Evolutionary conservation across 108 stramenopile genomes (phyloP), one percentile per base, ranked within the genome.

Genomic region (Fragilaria radians): DNA sequence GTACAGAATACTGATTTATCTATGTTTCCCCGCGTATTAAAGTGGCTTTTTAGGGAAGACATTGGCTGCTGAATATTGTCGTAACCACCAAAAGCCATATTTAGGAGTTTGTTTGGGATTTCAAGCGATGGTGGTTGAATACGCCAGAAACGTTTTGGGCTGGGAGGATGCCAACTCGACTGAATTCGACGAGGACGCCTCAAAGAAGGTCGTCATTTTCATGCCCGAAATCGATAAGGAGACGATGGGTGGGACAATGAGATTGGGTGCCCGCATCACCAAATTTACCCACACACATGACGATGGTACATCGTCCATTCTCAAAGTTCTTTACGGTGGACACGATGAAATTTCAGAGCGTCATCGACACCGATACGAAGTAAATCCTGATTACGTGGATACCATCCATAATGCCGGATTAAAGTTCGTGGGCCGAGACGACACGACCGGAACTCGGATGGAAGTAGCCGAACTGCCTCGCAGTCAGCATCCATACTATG

Each of bases 161-260:
- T 71, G 82, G 77, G 65, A 76, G 28, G 82, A 78, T 48, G 97
- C 97, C 62, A 86, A 97, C 71, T 94, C 94, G 30, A 80, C 95
- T 28, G 99, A 99, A 78, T 96, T 98, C 61, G 93, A 95, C 50
- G 80, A 85, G 59, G 62, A 72, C 5, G 65, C 86, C 22, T 52
- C 74, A 26, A 67, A 96, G 51, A 91, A 83, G 18, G 95, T 95
- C 29, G 91, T 99, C 28, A 71, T 99, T 57, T 98, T 98, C 82
- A 99, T 99, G 99, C 99, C 97, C 1, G 99, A 99, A 71, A 94
- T 97, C 63, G 93, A 98, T 81, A 89, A 76, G 53, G 74, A 78
- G 33, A 85, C 81, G 52, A 98, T 99, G 96, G 99, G 99, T 4
- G 99, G 99, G 33, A 98, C 93, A 17, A 99, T 99, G 99, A 86